These are phyloP conservation scores for Lipomyces spencermartinsiae DNA, from an alignment of 805 yeast species.

Conservation along the genomic window DNA sequence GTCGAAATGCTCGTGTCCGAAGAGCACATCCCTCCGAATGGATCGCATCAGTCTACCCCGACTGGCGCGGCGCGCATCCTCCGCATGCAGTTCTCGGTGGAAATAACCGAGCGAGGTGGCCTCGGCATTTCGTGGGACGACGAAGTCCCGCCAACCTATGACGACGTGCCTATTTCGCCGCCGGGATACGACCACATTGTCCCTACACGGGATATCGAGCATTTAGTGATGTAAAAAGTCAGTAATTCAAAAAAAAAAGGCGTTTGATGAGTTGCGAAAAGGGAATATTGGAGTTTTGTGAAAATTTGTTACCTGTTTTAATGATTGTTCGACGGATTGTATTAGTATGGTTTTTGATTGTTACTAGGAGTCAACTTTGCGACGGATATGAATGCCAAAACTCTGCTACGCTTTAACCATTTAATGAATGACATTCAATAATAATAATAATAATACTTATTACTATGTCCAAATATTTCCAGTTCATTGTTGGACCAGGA, in stretches of 20 bases:
- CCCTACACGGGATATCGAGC: constrained; percentile 28
- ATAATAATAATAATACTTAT: no score
- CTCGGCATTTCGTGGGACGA: constrained; percentile 98
- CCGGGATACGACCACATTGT: constrained; percentile 67
- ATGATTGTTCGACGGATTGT: neutral
- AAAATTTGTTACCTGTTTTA: neutral
- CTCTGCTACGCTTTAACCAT: neutral
- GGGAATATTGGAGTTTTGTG: neutral
- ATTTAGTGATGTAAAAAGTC: constrained; percentile 18
- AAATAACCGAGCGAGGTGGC: constrained; percentile 88
- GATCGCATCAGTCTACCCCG: constrained; percentile 53
- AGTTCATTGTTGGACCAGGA: no score
- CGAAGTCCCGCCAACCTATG: constrained; percentile 97
- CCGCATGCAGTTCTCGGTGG: constrained; percentile 90
- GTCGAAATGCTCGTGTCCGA: constrained; percentile 95
- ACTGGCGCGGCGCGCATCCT: constrained; percentile 96
- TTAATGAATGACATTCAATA: neutral
- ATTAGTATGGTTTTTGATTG: neutral
- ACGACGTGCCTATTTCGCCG: constrained; percentile 84
- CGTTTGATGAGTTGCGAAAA: neutral
- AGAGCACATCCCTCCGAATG: constrained; percentile 57
- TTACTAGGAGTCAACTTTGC: neutral
- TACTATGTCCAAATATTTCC: no score
- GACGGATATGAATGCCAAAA: neutral
- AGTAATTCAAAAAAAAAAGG: neutral